phyloP scores from a whole-genome alignment of 202 grass and related monocot species.

The Carex arenaria region DNA sequence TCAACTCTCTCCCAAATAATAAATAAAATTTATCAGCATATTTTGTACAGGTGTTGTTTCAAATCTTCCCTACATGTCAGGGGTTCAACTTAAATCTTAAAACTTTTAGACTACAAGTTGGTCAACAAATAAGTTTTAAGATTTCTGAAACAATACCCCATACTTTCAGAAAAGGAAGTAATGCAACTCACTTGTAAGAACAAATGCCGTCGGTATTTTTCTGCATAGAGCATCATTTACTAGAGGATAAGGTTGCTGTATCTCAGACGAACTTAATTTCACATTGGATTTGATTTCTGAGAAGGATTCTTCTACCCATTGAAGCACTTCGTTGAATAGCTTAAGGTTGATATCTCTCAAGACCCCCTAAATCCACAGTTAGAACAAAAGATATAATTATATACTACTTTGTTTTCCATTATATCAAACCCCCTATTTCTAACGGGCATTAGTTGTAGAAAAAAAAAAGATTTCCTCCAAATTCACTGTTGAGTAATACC shows the following conservation, averaged over 20 bases:
- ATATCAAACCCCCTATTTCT: not conserved
- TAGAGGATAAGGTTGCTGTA: constrained; percentile 64
- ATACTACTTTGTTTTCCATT: not conserved
- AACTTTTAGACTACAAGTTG: not conserved
- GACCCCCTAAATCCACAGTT: constrained; percentile 37
- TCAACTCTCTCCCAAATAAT: not conserved
- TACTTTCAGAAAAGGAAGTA: not conserved
- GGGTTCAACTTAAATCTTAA: not conserved
- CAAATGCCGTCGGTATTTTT: constrained; percentile 58
- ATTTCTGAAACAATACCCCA: too few species aligned
- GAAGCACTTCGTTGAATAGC: constrained; percentile 72
- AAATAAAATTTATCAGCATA: not conserved
- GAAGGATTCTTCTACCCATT: constrained; percentile 64
- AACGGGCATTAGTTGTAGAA: not conserved
- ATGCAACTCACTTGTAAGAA: constrained; percentile 59
- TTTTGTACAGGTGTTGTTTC: not conserved
- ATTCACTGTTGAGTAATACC: not conserved
- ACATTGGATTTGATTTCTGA: constrained; percentile 20
- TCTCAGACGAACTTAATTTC: constrained; percentile 23
- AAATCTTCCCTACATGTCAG: not conserved
- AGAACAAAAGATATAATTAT: not conserved
- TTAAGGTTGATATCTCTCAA: constrained; percentile 67
- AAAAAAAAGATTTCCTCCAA: not conserved
- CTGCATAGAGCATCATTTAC: constrained; percentile 53
- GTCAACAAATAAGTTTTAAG: not conserved